Base-by-base conservation (phyloP, 106 monocot genomes). In the Triglochin maritima region DNA sequence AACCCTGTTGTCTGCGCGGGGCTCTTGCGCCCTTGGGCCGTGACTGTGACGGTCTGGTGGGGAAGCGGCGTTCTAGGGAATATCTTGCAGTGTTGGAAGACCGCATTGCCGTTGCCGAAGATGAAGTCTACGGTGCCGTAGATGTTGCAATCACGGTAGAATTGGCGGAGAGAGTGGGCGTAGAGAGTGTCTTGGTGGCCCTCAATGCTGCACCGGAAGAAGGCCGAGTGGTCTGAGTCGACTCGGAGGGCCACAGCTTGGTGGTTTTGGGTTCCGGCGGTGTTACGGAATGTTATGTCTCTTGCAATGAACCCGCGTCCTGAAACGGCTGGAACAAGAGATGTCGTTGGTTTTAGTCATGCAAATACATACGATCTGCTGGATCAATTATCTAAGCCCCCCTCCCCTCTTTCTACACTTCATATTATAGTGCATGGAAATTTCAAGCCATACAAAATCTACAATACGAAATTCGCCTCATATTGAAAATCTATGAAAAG, bases 161-260 rank as follows among this genome's bases (percentile, higher is more conserved):
- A 90, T 17, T 95, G 95, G 3, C 95, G 83, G 57, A 90, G 77
- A 4, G 95, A 95, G 66, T 95, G 95, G 10, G 90, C 83, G 71
- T 95, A 95, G 29, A 90, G 85, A 0, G 90, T 90, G 78, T 95
- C 95, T 70, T 95, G 96, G 74, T 91, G 84, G 3, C 96, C 96
- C 52, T 96, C 86, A 47, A 96, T 78, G 81, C 86, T 86, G 83
- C 90, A 88, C 2, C 88, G 85, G 79, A 76, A 96, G 80, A 91
- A 96, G 67, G 86, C 85, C 2, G 88, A 88, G 42, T 80, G 79
- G 64, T 90, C 90, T 0, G 88, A 82, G 74, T 80, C 84, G 7
- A 82, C 83, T 0, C 96, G 85, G 46, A 96, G 83, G 7, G 96
- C 96, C 64, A 96, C 96, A 2, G 96, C 96, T 63, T 95, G 90